Conservation (phyloP, 2,329 filamentous ascomycete species). For the Colletotrichum plurivorum region DNA sequence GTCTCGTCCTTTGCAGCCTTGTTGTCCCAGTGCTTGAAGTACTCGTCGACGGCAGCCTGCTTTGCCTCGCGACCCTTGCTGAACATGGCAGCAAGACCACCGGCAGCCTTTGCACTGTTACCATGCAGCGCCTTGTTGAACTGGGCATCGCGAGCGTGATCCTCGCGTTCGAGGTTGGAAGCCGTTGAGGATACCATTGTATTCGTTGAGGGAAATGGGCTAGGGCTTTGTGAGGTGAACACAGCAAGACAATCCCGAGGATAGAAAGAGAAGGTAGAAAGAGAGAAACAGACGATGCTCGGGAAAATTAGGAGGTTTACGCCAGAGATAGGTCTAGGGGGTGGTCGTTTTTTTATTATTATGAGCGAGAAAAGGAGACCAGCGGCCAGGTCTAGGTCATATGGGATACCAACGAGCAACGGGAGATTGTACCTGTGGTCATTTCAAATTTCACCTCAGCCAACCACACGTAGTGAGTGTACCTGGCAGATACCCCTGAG, state of each 20-base stretch:
- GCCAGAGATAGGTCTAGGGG: too few species aligned
- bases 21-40: conserved; percentile 94
- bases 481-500: background rate
- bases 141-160: conserved; percentile 87
- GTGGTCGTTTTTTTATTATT: background rate
- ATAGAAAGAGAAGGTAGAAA: background rate
- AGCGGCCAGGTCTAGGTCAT: background rate
- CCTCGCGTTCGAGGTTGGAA: conserved; percentile 79
- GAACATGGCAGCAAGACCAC: conserved; percentile 85
- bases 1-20: conserved; percentile 83
- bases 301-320: too few species aligned
- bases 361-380: conserved; percentile 20
- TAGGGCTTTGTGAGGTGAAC: background rate
- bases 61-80: conserved; percentile 81
- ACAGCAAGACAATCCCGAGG: background rate
- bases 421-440: conserved; percentile 20
- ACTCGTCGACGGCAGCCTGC: conserved; percentile 83
- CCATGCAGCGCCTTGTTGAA: conserved; percentile 94
- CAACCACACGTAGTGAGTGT: background rate
- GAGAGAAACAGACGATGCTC: too few species aligned
- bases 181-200: conserved; percentile 60
- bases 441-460: conserved; percentile 25
- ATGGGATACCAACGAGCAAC: background rate
- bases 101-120: conserved; percentile 75
- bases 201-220: conserved; percentile 44